Evolutionary conservation across 495 filamentous ascomycete species (phyloP), one percentile per base, ranked within the genome.

Genomic region (Penicillium odoratum): DNA sequence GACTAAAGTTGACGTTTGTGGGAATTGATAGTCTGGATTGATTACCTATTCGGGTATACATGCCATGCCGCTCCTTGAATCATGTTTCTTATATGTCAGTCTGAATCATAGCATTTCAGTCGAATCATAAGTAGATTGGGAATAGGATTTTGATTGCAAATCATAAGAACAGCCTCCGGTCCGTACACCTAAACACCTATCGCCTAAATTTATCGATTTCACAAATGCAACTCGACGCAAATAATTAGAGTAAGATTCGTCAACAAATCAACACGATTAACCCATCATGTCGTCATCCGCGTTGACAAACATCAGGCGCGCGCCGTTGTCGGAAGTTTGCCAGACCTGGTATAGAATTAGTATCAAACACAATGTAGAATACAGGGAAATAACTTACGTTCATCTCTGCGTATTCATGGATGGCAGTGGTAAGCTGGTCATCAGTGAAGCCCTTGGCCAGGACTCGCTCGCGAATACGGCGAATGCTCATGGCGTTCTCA

Each of bases 361-460:
- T 64, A 53, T 40, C 4, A 16, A 33, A 16, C 2, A 25, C 11
- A 43, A n/a, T 5, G 53, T 52, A 31, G 36, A 48, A 59, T 26
- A 18, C 6, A 7, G n/a, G 49, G 44, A 48, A 6, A 46, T 36
- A 53, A 87, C 92, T 88, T 74, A 98, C 94, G 77, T 93, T 87
- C 53, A 96, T 67, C 58, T 84, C 78, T 7, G 89, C 85, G 74
- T 98, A 98, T 77, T 98, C 94, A 53, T 93, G 88, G 62, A 98
- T 80, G 38, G 92, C 88, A 59, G 83, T 83, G 50, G 86, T 81
- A 73, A 96, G 89, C 69, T 98, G 92, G 74, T 96, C 89, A 61
- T 91, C 88, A 5, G 95, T 98, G 65, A 98, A 98, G 8, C 95
- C 95, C 81, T 96, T 97, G 29, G 91, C 94, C 61, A 98, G 80